Evolutionary conservation across 352 stramenopile genomes (phyloP), one percentile per base, ranked within the genome.

Genomic region (Phytophthora sansomeana): DNA sequence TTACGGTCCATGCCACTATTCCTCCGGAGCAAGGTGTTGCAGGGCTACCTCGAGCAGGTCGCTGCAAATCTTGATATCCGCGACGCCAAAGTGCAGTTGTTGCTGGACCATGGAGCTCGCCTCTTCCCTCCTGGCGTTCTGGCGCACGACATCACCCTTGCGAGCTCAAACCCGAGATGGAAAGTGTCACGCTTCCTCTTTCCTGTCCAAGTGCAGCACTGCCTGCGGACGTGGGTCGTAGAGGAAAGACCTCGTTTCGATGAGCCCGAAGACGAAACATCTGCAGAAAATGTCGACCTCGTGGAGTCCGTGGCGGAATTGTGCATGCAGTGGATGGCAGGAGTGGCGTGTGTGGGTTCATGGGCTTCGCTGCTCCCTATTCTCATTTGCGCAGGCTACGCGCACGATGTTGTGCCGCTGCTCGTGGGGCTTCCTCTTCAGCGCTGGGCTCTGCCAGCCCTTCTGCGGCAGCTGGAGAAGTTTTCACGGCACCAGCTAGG

Each of bases 381-480:
- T 46, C 8, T 69, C 3, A 70, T 68, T 14, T 72, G 42, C 8
- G 41, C 50, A 14, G 67, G 67, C 11, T 75, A 72, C 44, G 51
- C 43, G 2, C 54, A 52, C 32, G 67, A 75, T 3, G 8, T 64
- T 4, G 39, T 72, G 19, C 56, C 67, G 10, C 52, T 75, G 1
- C 62, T 75, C 1, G 30, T 75, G 17, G 42, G 53, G 32, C 46
- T 72, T 1, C 56, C 56, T 16, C 19, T 72, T 5, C 42, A 33
- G 3, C 43, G 42, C 6, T 16, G 5, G 10, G 41, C 44, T 3
- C 5, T 69, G 9, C 43, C 42, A 16, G 5, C 2, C 1, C 26
- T 67, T 4, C 17, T 75, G 8, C 30, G 43, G 26, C 49, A 58
- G 11, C 39, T 75, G 0, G 49, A 72, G 26, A 67, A 66, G 50